phyloP scores from a whole-genome alignment of 176 grass and related monocot genomes.

The Zea luxurians region DNA sequence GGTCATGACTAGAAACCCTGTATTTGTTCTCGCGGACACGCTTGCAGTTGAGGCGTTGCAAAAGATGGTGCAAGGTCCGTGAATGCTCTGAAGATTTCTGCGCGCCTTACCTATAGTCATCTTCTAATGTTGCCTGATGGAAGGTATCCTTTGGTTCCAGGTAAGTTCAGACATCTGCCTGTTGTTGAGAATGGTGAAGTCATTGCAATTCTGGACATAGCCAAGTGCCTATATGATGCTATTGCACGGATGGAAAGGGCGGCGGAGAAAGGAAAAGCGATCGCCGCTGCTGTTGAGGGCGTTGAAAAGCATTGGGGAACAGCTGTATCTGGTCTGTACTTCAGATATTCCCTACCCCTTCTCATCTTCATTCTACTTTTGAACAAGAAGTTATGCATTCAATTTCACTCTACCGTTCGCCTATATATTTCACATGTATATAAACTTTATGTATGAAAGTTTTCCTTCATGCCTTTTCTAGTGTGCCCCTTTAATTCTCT shows the following conservation, averaged over 20 bases:
- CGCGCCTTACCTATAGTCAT: neutral
- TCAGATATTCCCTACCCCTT: constrained; percentile 14
- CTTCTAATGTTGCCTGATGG: constrained; percentile 15
- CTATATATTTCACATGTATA: neutral
- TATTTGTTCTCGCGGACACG: constrained; percentile 87
- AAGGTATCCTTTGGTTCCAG: constrained; percentile 47
- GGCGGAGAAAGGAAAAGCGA: constrained; percentile 98
- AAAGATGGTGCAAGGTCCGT: constrained; percentile 97
- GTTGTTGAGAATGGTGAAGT: constrained; percentile 97
- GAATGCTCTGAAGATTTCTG: neutral
- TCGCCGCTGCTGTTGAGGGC: constrained; percentile 91
- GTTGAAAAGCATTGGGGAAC: constrained; percentile 93
- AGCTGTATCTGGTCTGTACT: constrained; percentile 65
- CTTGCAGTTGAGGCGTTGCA: constrained; percentile 92
- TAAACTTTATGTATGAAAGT: neutral
- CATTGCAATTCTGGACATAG: constrained; percentile 90
- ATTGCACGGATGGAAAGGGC: constrained; percentile 98
- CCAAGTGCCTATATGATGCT: constrained; percentile 98
- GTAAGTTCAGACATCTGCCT: constrained; percentile 98
- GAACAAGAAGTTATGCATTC: neutral
- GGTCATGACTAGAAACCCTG: constrained; percentile 91
- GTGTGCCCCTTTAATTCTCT: constrained; percentile 12
- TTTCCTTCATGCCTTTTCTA: neutral
- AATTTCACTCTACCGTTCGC: neutral
- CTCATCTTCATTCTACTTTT: neutral